Conservation (phyloP, 768 basidiomycete genomes). For the Trametes elegans region DNA sequence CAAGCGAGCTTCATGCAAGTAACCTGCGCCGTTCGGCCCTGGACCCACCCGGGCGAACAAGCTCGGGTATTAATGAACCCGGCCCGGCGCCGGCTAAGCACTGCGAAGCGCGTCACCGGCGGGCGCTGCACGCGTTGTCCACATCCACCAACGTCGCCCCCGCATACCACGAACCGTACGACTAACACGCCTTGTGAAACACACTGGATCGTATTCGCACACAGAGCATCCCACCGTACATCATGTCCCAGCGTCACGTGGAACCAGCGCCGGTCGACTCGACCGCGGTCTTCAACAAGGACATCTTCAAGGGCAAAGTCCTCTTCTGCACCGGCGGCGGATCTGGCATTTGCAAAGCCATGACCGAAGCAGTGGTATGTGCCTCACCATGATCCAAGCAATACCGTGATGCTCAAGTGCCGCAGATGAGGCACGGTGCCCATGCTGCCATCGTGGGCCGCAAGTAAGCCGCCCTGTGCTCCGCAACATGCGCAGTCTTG, state of each 20-base stretch:
- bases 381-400: too few species aligned
- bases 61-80: neutral
- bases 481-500: neutral
- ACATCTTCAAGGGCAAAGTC: constrained; percentile 89
- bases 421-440: constrained; percentile 85
- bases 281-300: constrained; percentile 64
- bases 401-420: too few species aligned
- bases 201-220: neutral
- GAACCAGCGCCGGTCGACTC: constrained; percentile 49
- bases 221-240: neutral
- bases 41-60: neutral
- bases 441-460: constrained; percentile 81
- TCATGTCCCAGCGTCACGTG: constrained; percentile 29
- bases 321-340: constrained; percentile 90
- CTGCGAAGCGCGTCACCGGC: neutral
- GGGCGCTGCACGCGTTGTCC: neutral
- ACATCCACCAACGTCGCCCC: neutral
- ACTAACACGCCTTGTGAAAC: neutral
- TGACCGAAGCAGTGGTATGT: constrained; percentile 81
- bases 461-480: constrained; percentile 53
- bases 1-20: too few species aligned
- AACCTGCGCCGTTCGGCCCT: neutral
- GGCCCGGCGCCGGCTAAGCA: neutral
- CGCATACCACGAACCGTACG: neutral
- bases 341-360: constrained; percentile 88